These are phyloP conservation scores for Aspergillus calidoustus DNA, from an alignment of 2,329 filamentous ascomycete genomes.

Conservation along the genomic window DNA sequence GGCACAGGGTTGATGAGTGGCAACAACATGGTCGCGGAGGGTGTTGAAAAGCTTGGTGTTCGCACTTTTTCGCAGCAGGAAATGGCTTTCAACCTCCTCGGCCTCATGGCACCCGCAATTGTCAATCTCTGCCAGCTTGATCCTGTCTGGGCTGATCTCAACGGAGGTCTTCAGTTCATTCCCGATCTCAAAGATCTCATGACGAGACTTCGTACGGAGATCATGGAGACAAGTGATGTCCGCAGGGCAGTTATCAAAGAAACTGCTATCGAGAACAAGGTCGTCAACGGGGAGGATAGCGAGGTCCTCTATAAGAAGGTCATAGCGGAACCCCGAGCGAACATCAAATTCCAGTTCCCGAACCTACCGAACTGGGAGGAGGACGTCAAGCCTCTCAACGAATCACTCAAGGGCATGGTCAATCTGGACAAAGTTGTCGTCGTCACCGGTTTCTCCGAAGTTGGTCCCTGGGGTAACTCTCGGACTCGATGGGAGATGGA, in stretches of 20 bases:
- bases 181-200: constrained; percentile 93
- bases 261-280: constrained; percentile 93
- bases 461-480: constrained; percentile 90
- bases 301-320: constrained; percentile 95
- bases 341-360: constrained; percentile 98
- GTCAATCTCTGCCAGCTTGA: constrained; percentile 95
- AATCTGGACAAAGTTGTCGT: constrained; percentile 98
- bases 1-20: constrained; percentile 97
- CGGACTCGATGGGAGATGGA: constrained; percentile 99
- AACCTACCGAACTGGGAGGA: constrained; percentile 86
- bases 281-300: constrained; percentile 91
- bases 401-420: constrained; percentile 93
- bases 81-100: constrained; percentile 98
- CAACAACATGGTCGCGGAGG: constrained; percentile 97
- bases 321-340: constrained; percentile 88
- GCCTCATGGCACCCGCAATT: constrained; percentile 91
- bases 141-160: constrained; percentile 95
- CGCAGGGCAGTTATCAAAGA: constrained; percentile 94
- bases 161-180: constrained; percentile 96
- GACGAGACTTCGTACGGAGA: constrained; percentile 89
- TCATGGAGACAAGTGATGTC: constrained; percentile 93
- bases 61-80: constrained; percentile 99
- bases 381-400: constrained; percentile 87
- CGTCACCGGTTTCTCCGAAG: constrained; percentile 91
- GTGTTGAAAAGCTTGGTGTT: constrained; percentile 93